Percentiles rank a stretch among this genome's conserved stretches.
Evolutionary conservation across 2,329 filamentous ascomycete species (phyloP).

Genomic region (Aureobasidium lini): DNA sequence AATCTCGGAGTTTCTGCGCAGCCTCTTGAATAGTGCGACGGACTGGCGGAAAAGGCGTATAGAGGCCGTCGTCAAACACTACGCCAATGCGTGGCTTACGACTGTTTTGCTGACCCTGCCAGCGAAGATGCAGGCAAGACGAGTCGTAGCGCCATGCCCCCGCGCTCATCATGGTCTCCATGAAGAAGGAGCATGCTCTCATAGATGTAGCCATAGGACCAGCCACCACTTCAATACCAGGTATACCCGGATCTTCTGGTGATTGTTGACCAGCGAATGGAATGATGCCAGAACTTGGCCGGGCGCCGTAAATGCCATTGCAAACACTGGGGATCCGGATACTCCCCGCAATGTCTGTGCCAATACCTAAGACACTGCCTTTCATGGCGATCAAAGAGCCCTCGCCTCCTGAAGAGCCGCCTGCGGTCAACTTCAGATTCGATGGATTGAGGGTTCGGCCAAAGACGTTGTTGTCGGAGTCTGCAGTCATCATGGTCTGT

Average conservation of each 20-base stretch:
- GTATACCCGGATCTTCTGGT: conserved; percentile 6
- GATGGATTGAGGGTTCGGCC: conserved; percentile 51
- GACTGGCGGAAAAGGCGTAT: conserved; percentile 19
- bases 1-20: conserved; percentile 14
- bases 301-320: conserved; percentile 30
- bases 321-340: conserved; percentile 85
- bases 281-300: conserved; percentile 17
- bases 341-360: conserved; percentile 53
- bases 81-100: conserved; percentile 19
- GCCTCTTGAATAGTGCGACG: conserved; percentile 17
- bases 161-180: conserved; percentile 41
- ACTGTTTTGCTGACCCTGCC: conserved; percentile 28
- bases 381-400: conserved; percentile 52
- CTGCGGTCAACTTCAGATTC: conserved; percentile 53
- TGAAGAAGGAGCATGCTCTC: conserved; percentile 21
- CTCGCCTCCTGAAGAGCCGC: conserved; percentile 61
- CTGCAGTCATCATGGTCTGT: conserved; percentile 33
- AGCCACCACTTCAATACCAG: conserved; percentile 18
- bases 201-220: conserved; percentile 24
- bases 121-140: conserved; percentile 52
- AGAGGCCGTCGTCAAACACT: conserved; percentile 19
- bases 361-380: conserved; percentile 53
- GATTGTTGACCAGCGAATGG: conserved; percentile 12
- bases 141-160: conserved; percentile 53
- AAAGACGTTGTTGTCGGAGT: conserved; percentile 31